A percentile compares a stretch with the other conserved stretches of the same genome.
Conservation (phyloP, 805 yeast species). For the Kuraishia ogatae region DNA sequence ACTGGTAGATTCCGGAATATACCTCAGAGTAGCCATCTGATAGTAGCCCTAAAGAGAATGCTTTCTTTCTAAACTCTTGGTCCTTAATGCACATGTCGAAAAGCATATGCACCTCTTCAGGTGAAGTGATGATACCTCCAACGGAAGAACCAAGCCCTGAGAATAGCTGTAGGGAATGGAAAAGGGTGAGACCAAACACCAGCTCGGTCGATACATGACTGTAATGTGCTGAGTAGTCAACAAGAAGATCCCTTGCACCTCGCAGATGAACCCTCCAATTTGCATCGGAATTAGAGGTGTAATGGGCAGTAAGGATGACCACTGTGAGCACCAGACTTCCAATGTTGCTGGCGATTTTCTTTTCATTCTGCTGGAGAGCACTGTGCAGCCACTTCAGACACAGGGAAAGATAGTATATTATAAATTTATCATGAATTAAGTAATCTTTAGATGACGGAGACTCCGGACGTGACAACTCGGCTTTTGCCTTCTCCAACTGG, state of each 20-base stretch:
- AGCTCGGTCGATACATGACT: slow-evolving; percentile 9
- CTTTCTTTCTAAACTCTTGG: not conserved
- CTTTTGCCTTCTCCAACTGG: not conserved
- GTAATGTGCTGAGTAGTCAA: slow-evolving; percentile 24
- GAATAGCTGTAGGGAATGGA: slow-evolving; percentile 42
- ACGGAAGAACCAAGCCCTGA: slow-evolving; percentile 43
- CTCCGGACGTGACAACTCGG: not conserved
- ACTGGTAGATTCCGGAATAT: not conserved
- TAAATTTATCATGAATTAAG: slow-evolving; percentile 44
- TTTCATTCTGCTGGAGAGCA: slow-evolving; percentile 25
- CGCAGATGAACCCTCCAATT: slow-evolving; percentile 55
- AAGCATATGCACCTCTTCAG: not conserved
- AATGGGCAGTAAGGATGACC: slow-evolving; percentile 51
- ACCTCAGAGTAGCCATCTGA: not conserved
- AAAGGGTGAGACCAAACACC: slow-evolving; percentile 19
- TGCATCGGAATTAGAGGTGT: slow-evolving; percentile 42
- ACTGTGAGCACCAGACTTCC: slow-evolving; percentile 63
- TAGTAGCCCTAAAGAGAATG: not conserved
- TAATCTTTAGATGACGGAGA: not conserved
- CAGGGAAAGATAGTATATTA: slow-evolving; percentile 48
- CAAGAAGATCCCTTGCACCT: slow-evolving; percentile 54
- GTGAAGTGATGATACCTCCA: slow-evolving; percentile 34
- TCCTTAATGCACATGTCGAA: not conserved
- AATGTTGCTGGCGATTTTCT: slow-evolving; percentile 24
- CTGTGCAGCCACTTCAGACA: slow-evolving; percentile 52